These are phyloP conservation scores for Xylariaceae sp. DNA, from an alignment of 2,329 filamentous ascomycete species.

Conservation along the genomic window DNA sequence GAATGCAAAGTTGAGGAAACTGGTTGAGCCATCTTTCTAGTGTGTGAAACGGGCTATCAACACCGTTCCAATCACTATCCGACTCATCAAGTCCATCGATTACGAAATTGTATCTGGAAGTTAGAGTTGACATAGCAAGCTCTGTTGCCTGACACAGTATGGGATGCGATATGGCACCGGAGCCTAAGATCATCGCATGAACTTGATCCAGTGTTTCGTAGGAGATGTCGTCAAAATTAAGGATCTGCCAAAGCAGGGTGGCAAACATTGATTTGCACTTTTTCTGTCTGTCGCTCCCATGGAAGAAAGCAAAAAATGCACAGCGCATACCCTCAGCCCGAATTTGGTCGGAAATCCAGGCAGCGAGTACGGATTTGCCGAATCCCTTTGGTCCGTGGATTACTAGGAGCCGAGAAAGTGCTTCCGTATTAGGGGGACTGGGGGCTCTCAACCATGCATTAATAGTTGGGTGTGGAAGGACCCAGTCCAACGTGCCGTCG, in stretches of 20 bases:
- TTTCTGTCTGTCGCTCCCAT: slow-evolving; percentile 3
- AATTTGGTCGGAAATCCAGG: neutral
- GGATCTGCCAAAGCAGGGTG: slow-evolving; percentile 4
- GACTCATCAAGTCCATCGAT: neutral
- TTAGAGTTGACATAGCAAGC: neutral
- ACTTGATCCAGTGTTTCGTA: neutral
- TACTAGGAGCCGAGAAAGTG: neutral
- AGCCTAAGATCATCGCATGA: neutral
- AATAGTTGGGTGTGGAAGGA: neutral
- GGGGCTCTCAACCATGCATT: neutral
- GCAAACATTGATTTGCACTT: slow-evolving; percentile 1
- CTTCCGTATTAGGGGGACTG: neutral
- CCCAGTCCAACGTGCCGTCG: neutral
- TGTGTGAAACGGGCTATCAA: neutral
- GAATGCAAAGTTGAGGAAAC: neutral
- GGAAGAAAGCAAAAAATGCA: slow-evolving; percentile 1
- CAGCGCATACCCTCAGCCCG: neutral
- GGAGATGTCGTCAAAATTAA: neutral
- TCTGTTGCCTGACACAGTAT: neutral
- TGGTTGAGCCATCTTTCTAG: neutral
- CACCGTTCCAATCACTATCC: neutral
- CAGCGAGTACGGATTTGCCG: slow-evolving; percentile 1
- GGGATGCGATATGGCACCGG: neutral
- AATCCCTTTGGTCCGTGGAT: slow-evolving; percentile 1
- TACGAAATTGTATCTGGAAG: neutral